phyloP scores from a whole-genome alignment of 805 yeast species.

The Candida ortonii region DNA sequence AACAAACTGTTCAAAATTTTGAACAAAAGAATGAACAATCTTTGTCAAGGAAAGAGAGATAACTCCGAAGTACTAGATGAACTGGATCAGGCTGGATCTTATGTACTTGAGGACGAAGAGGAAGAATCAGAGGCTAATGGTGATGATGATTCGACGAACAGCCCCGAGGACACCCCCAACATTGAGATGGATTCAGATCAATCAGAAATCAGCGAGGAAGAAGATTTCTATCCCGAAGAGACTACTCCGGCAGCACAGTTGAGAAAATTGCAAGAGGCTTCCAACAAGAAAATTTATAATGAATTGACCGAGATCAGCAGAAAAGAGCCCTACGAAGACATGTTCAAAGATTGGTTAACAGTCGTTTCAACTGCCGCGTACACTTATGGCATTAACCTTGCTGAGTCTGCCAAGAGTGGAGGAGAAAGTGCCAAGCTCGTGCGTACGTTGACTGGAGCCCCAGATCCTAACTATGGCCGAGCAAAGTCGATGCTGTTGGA shows the following conservation, averaged over 20 bases:
- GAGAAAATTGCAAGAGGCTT: constrained; percentile 21
- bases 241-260: constrained; percentile 25
- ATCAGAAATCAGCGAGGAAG: no score
- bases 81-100: constrained; percentile 28
- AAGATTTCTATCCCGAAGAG: constrained; percentile 14
- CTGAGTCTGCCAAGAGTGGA: constrained; percentile 36
- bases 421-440: constrained; percentile 40
- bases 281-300: constrained; percentile 27
- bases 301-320: constrained; percentile 22
- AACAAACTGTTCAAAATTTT: constrained; percentile 36
- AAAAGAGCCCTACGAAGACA: constrained; percentile 24
- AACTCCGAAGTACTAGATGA: constrained; percentile 17
- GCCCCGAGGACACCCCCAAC: neutral
- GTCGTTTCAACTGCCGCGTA: constrained; percentile 33
- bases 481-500: constrained; percentile 33
- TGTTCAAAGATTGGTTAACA: constrained; percentile 30
- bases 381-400: constrained; percentile 33
- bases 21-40: constrained; percentile 21
- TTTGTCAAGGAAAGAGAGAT: constrained; percentile 14
- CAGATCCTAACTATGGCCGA: constrained; percentile 27
- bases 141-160: constrained; percentile 3
- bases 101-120: constrained; percentile 25
- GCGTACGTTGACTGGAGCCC: constrained; percentile 41
- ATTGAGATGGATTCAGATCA: constrained; percentile 12
- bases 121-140: constrained; percentile 6